Base-by-base conservation (phyloP, 495 filamentous ascomycete genomes). In the Annulohypoxylon moriforme region DNA sequence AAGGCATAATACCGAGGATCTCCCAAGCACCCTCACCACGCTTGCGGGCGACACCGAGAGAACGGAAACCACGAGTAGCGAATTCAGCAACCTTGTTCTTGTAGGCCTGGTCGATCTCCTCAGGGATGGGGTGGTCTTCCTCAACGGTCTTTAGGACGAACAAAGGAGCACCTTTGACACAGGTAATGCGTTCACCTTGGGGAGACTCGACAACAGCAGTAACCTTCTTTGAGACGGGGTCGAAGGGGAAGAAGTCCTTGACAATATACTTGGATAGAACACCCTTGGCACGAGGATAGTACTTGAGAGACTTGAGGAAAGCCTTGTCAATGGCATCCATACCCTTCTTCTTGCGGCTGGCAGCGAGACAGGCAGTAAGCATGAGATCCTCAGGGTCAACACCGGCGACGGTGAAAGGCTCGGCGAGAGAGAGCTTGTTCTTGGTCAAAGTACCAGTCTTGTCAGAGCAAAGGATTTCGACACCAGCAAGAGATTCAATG, bases 391-490 rank as follows among this genome's bases (percentile, higher is more conserved):
- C 89, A 40, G 89, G 84, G 68, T 93, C 90, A 56, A 95, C 89
- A 74, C 93, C 93, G 67, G 87, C 83, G 33, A 94, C 90, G 53
- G 90, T 92, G 82, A 89, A 97, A 33, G 94, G 94, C 73, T 96
- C 94, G 52, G 89, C 85, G 57, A 97, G 86, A 38, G 93, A 93
- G 16, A 97, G 87, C 81, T 94, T 95, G 85, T 97, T 97, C 84
- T 94, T 94, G 75, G 94, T 97, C 68, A 97, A 81, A 64, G 90
- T 96, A 90, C 93, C 93, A 57, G 93, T 97, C 87, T 98, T 98
- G 84, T 98, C 94, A 46, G 94, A 98, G 87, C 94, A 98, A 69
- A 97, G 89, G 79, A 97, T 96, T 84, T 97, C 93, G 63, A 97
- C 94, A 85, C 93, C 94, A 75, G 94, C 94, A 61, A 97, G 84